Conservation (phyloP, 2,329 filamentous ascomycete species). For the Pseudogymnoascus verrucosus region DNA sequence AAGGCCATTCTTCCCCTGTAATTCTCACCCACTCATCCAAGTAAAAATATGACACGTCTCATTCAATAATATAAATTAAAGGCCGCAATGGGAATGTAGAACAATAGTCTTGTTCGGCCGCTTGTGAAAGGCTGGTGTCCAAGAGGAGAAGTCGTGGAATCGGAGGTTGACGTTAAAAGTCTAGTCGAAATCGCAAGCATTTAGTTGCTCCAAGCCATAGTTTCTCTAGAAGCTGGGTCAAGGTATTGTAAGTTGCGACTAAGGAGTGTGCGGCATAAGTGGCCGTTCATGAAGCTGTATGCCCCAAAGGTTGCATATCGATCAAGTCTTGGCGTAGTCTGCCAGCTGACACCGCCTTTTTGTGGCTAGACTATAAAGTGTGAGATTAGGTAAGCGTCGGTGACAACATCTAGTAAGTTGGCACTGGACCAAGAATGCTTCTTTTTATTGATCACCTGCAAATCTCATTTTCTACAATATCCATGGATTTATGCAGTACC, state of each 20-base stretch:
- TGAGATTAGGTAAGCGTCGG: neutral
- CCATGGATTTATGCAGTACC: neutral
- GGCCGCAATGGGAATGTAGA: neutral
- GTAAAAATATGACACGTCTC: neutral
- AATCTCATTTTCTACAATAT: neutral
- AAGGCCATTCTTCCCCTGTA: slow-evolving; percentile 17
- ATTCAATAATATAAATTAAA: neutral
- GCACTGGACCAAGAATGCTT: neutral
- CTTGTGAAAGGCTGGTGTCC: neutral
- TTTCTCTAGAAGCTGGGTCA: neutral
- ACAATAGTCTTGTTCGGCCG: neutral
- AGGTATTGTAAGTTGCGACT: neutral
- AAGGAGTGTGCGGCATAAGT: neutral
- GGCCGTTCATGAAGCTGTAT: neutral
- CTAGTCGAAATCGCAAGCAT: neutral
- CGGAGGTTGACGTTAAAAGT: neutral
- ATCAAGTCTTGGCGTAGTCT: neutral
- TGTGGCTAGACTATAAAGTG: neutral
- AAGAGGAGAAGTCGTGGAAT: neutral
- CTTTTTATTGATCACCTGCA: neutral
- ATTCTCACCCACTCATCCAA: neutral
- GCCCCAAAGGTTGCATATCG: slow-evolving; percentile 5
- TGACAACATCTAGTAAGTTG: neutral
- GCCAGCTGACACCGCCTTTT: neutral
- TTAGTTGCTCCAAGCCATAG: neutral